phyloP scores from a whole-genome alignment of 108 stramenopile genomes.

The Nitzschia putrida region DNA sequence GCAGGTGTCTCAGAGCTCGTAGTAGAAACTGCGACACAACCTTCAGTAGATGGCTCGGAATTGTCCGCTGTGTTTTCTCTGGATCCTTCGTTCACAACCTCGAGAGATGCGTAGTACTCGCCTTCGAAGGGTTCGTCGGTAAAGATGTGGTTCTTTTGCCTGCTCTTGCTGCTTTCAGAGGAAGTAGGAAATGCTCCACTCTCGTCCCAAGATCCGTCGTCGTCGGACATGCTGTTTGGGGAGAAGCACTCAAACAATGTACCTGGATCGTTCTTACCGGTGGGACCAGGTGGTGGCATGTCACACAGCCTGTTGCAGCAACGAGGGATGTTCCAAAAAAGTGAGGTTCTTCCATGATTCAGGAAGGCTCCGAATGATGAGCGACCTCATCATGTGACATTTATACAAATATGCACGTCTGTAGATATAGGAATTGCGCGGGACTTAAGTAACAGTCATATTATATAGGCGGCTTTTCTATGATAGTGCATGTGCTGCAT shows the following conservation, averaged over 20 bases:
- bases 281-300: conserved; percentile 1
- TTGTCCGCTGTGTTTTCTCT: conserved; percentile 6
- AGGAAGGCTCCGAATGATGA: too few species aligned
- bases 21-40: conserved; percentile 17
- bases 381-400: too few species aligned
- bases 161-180: too few species aligned
- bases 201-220: conserved; percentile 16
- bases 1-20: conserved; percentile 33
- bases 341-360: too few species aligned
- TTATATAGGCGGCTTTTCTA: too few species aligned
- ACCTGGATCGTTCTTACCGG: background rate
- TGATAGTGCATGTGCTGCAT: too few species aligned
- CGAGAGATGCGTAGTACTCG: conserved; percentile 14
- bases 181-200: conserved; percentile 17
- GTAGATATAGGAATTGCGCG: too few species aligned
- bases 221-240: conserved; percentile 21
- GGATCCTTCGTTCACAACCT: conserved; percentile 19
- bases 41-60: conserved; percentile 16
- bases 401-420: too few species aligned
- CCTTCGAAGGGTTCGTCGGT: conserved; percentile 18
- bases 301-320: too few species aligned
- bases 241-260: conserved; percentile 18
- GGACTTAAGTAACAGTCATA: too few species aligned
- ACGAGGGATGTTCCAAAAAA: too few species aligned
- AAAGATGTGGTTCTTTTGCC: conserved; percentile 12